phyloP scores from a whole-genome alignment of 176 grass and related monocot species.

The Hordeum marinum region DNA sequence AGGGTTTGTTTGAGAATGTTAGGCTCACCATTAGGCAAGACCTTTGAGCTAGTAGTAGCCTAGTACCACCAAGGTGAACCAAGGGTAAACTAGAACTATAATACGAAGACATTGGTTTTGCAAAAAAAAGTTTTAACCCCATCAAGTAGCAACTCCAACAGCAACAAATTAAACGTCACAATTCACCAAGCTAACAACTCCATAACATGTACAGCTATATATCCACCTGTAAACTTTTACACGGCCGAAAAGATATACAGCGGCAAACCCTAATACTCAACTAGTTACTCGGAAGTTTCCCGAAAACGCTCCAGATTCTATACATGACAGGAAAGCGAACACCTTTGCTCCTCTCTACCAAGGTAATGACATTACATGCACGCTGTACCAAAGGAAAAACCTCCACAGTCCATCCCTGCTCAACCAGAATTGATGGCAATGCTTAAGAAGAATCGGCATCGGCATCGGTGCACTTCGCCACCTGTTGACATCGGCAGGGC shows the following conservation, averaged over 20 bases:
- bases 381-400: constrained; percentile 10
- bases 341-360: constrained; percentile 21
- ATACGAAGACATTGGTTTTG: no score
- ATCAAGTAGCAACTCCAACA: no score
- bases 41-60: no score
- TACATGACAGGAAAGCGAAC: constrained; percentile 14
- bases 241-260: constrained; percentile 47
- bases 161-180: neutral
- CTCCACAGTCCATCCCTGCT: neutral
- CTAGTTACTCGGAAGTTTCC: constrained; percentile 8
- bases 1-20: no score
- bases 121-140: neutral
- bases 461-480: constrained; percentile 13
- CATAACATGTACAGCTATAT: constrained; percentile 45
- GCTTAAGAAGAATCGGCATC: constrained; percentile 17
- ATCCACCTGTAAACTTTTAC: constrained; percentile 38
- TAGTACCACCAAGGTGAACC: no score
- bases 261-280: constrained; percentile 25
- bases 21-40: no score
- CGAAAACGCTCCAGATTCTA: constrained; percentile 8
- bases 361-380: constrained; percentile 8
- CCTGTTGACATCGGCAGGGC: neutral
- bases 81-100: no score
- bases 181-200: neutral
- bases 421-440: neutral